These are phyloP conservation scores for Ogataea paraovalis DNA, from an alignment of 805 yeast genomes.

Conservation along the genomic window DNA sequence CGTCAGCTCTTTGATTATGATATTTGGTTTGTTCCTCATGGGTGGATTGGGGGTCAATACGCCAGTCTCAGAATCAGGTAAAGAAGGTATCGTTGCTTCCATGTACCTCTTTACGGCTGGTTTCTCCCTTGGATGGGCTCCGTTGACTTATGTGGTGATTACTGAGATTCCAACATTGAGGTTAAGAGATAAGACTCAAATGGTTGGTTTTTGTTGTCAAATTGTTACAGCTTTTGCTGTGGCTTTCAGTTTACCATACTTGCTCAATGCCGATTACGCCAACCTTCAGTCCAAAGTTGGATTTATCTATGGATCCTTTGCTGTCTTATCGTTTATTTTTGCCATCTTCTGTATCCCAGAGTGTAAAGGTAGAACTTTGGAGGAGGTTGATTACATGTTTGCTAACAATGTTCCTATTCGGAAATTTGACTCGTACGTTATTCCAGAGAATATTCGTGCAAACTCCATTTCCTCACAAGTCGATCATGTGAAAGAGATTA, in stretches of 20 bases:
- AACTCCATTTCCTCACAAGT: not conserved
- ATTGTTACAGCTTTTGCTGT: not conserved
- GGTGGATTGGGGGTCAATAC: not conserved
- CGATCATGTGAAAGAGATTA: no score
- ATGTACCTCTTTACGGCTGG: not conserved
- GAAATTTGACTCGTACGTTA: not conserved
- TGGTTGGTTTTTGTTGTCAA: not conserved
- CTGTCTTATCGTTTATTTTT: not conserved
- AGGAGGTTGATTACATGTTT: not conserved
- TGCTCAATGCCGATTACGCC: not conserved
- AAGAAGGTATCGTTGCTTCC: not conserved
- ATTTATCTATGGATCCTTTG: not conserved
- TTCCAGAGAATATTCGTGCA: not conserved
- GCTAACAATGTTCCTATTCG: not conserved
- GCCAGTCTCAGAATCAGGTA: not conserved
- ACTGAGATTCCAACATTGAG: not conserved
- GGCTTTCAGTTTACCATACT: not conserved
- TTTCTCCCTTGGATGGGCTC: not conserved
- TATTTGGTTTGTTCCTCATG: not conserved
- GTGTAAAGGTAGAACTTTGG: not conserved
- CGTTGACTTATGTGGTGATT: not conserved
- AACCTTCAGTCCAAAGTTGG: not conserved
- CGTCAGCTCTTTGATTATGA: not conserved
- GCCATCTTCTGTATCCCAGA: not conserved
- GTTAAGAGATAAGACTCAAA: not conserved